Base-by-base conservation (phyloP, 2,329 filamentous ascomycete species). In the Pyricularia pennisetigena region DNA sequence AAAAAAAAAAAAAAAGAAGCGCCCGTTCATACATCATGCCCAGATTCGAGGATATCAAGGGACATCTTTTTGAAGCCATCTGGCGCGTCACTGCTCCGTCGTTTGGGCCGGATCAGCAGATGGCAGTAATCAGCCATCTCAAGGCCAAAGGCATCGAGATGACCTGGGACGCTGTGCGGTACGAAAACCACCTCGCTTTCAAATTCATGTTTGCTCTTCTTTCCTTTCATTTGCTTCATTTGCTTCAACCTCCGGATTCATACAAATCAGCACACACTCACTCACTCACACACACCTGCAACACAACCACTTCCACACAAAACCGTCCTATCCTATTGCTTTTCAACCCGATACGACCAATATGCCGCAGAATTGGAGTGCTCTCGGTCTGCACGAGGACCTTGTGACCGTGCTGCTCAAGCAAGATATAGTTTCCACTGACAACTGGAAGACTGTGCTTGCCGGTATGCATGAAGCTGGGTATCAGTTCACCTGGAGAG, bases 321-420 rank as follows among this genome's bases (percentile, higher is more conserved):
- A 24, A 66, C n/a, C 6, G 14, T 14, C 23, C 23, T 3, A 29
- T 2, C 32, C 64, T 30, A 28, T 49, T 3, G 28, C 8, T n/a
- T 49, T 59, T 66, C 26, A 69, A 63, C 23, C n/a, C 4, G 10
- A 62, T 41, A 41, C 32, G 23, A 68, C 16, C 49, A 69, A 35
- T 9, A 71, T 70, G 69, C 41, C 68, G 10, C 68, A 73, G 71
- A 76, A 74, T 41, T 85, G 82, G 82, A 78, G 78, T 30, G 72
- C 69, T 0, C 70, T 76, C 5, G 74, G 75, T 9, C 76, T 79
- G 23, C 81, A 84, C 64, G 74, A 81, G 69, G 80, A 81, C 59
- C 79, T 85, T 61, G 76, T 85, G 49, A 68, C 79, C 7, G 78
- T 77, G 30, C 69, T 84, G 28, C 73, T 80, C n/a, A 75, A 77